Base-by-base conservation (phyloP, 2,329 filamentous ascomycete genomes). In the Penicillium sp. region DNA sequence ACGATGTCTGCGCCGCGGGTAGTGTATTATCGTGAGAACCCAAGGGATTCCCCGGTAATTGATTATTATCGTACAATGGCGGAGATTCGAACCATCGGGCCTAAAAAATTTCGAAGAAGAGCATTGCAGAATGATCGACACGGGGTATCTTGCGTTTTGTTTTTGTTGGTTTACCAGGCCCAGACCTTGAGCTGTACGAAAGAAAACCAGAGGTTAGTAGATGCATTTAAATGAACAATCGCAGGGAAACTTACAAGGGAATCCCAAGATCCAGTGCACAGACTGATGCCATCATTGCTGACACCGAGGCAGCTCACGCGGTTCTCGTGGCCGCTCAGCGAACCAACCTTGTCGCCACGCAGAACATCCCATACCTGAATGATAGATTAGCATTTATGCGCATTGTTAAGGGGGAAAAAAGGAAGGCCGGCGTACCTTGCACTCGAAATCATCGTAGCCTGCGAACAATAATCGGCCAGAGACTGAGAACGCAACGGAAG, bases 241-340 rank as follows among this genome's bases (percentile, higher is more conserved):
- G 3, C 34, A 34, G 18, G 20, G 5, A 20, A 53, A 84, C 91
- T 80, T 85, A 97, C 94, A 82, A 96, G 84, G 70, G 94, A 97
- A 80, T 99, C 94, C 94, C 94, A 99, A 66, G 94, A 99, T 76
- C 94, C 94, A 72, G 94, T 99, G 85, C 94, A 97, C 80, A 99
- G 83, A 81, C 93, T 97, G 81, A 97, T 96, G 61, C 93, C 94
- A 73, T 99, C 94, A 76, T 97, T 97, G 83, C 93, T 97, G 68
- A 99, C 94, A 65, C 94, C 94, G 73, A 99, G 81, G 78, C 94
- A 99, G 85, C 93, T 97, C 74, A 99, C 94, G 66, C 94, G 89
- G 82, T 99, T 99, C 79, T 97, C 93, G 77, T 99, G 94, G 69
- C 94, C 94, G 70, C 95, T 93, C 58, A 99, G 83, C 54, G 92